A percentile compares a stretch with the other conserved stretches of the same genome.
These are phyloP conservation scores for Penicillium coprophilum DNA, from an alignment of 495 filamentous ascomycete species.

Conservation along the genomic window DNA sequence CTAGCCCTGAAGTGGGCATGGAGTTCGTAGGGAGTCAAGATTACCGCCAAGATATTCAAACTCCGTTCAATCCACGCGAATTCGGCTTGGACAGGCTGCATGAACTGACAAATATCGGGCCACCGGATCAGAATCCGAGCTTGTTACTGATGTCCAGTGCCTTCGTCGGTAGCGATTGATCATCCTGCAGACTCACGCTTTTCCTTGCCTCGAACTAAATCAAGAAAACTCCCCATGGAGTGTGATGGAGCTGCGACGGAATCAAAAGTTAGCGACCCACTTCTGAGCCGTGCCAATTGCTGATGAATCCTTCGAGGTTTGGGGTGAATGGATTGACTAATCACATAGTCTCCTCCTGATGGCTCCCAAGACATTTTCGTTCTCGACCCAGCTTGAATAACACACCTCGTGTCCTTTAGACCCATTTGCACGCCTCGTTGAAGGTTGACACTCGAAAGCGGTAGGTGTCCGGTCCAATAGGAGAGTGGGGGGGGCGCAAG, in stretches of 20 bases:
- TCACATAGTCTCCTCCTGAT: conserved; percentile 43
- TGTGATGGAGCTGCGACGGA: not conserved
- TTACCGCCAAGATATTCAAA: not conserved
- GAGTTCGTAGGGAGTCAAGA: too few species aligned
- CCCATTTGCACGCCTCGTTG: conserved; percentile 69
- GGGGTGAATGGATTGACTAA: conserved; percentile 56
- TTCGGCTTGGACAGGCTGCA: not conserved
- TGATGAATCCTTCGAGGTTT: conserved; percentile 59
- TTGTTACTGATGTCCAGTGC: not conserved
- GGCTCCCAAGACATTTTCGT: conserved; percentile 57
- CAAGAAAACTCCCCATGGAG: not conserved
- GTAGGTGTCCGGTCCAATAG: conserved; percentile 48
- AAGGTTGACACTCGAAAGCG: conserved; percentile 64
- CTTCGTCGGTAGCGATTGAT: not conserved
- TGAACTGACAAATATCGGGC: not conserved
- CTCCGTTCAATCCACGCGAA: not conserved
- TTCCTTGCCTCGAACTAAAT: not conserved
- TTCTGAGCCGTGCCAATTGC: not conserved
- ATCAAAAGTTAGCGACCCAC: not conserved
- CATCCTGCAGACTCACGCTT: not conserved
- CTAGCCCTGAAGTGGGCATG: not conserved
- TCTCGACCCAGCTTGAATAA: conserved; percentile 72
- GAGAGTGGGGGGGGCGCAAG: not conserved
- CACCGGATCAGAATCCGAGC: not conserved
- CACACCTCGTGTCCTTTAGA: conserved; percentile 63